Base-by-base conservation (phyloP, 2,329 filamentous ascomycete genomes). In the Hymenoscyphus occultus region DNA sequence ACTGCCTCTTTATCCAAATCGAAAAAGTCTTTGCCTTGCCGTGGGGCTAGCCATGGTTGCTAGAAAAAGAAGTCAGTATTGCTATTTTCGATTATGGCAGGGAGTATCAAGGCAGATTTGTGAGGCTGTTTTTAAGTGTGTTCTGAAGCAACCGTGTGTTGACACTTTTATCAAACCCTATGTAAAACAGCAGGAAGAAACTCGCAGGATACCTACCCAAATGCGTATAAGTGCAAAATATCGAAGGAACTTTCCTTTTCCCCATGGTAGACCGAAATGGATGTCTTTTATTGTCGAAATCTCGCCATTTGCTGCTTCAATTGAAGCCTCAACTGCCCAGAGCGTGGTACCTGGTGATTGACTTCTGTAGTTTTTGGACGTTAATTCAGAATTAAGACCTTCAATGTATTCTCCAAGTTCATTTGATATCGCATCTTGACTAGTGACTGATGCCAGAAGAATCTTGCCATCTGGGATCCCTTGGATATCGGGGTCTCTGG, bases 151-250 rank as follows among this genome's bases (percentile, higher is more conserved):
- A 35, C 5, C 3, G 35, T 7, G 9, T 35, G 6, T 35, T 10
- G 9, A 35, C 35, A 35, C 6, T 7, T 35, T 35, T 35, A 6
- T 6, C 5, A 35, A 35, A 35, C 5, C 35, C 9, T 35, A 10
- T 1, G 35, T 10, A 35, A 35, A 35, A 35, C 9, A 35, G 35
- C 6, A 45, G 42, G 16, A 45, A 45, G n/a, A n/a, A 19, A 7
- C 9, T 45, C 16, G 28, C 28, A 45, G n/a, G 16, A n/a, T n/a
- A n/a, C 42, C 42, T 16, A 45, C n/a, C 86, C 89, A 95, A 3
- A 91, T 81, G 19, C 93, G 86, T 5, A 96, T 88, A 13, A 97
- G 78, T 7, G 91, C 87, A 75, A 97, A 94, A 87, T 92, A 96
- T 71, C 90, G 86, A 62, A 70, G 69, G 58, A 76, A 70, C 54